These are phyloP conservation scores for Debaryomyces prosopidis DNA, from an alignment of 805 yeast genomes.

Conservation along the genomic window DNA sequence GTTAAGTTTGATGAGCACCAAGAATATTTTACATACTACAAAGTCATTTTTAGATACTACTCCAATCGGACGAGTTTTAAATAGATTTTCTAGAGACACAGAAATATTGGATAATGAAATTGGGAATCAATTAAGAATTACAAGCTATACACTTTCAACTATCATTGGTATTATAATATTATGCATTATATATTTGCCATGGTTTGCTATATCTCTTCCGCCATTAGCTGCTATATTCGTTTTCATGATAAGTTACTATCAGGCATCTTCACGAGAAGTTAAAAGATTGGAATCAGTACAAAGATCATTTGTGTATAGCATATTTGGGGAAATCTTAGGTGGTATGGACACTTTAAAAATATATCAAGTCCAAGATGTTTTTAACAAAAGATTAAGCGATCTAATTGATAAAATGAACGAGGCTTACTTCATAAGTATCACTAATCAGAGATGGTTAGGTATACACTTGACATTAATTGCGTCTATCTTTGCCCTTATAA, in stretches of 20 bases:
- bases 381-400: slow-evolving; percentile 44
- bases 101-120: no score
- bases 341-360: slow-evolving; percentile 68
- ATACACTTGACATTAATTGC: slow-evolving; percentile 58
- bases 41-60: slow-evolving; percentile 26
- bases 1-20: slow-evolving; percentile 15
- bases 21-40: slow-evolving; percentile 17
- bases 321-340: slow-evolving; percentile 65
- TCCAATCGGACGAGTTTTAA: slow-evolving; percentile 27
- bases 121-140: slow-evolving; percentile 17
- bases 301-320: slow-evolving; percentile 66
- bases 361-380: slow-evolving; percentile 47
- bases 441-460: slow-evolving; percentile 72
- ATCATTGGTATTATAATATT: slow-evolving; percentile 60
- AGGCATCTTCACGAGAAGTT: slow-evolving; percentile 70
- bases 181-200: slow-evolving; percentile 70
- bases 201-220: slow-evolving; percentile 68
- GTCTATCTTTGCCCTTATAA: slow-evolving; percentile 48
- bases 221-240: slow-evolving; percentile 46
- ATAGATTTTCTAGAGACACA: slow-evolving; percentile 27
- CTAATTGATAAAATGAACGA: slow-evolving; percentile 62
- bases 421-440: slow-evolving; percentile 61
- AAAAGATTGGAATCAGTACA: slow-evolving; percentile 72
- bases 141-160: slow-evolving; percentile 39
- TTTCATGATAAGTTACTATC: slow-evolving; percentile 53